A percentile compares a stretch with the other conserved stretches of the same genome.
Conservation (phyloP, 2,329 filamentous ascomycete genomes). For the Thielaviopsis musarum region DNA sequence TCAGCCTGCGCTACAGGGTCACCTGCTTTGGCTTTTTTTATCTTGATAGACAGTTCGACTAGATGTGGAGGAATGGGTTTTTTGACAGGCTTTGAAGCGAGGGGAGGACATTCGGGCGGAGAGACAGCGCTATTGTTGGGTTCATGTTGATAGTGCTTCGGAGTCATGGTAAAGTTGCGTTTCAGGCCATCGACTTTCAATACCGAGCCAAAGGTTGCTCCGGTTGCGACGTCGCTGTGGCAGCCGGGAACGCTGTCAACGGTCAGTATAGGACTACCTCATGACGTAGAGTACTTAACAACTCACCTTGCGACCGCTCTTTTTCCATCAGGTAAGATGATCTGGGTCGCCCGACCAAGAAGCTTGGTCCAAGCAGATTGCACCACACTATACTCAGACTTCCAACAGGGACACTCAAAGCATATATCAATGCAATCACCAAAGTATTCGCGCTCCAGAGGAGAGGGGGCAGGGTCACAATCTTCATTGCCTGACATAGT, state of each 20-base stretch:
- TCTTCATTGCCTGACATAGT: neutral
- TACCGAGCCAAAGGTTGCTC: neutral
- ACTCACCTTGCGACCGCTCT: neutral
- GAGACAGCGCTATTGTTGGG: neutral
- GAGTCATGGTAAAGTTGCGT: neutral
- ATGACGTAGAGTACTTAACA: neutral
- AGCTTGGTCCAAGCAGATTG: neutral
- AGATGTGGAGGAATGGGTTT: neutral
- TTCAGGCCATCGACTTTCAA: neutral
- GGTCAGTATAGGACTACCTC: neutral
- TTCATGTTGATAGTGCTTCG: neutral
- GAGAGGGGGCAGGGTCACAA: neutral
- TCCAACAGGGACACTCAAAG: neutral
- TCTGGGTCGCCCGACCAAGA: neutral
- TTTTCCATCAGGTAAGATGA: neutral
- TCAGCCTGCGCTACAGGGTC: neutral
- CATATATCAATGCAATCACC: neutral
- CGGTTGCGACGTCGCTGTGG: neutral
- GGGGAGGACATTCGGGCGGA: neutral
- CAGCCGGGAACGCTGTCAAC: neutral
- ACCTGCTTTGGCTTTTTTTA: neutral
- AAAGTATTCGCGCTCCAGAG: neutral
- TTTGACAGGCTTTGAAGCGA: too few relatives aligned
- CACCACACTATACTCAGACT: neutral
- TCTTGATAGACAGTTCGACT: neutral